Evolutionary conservation across 306 rosid species (phyloP).

Genomic region (Ormosia emarginata): DNA sequence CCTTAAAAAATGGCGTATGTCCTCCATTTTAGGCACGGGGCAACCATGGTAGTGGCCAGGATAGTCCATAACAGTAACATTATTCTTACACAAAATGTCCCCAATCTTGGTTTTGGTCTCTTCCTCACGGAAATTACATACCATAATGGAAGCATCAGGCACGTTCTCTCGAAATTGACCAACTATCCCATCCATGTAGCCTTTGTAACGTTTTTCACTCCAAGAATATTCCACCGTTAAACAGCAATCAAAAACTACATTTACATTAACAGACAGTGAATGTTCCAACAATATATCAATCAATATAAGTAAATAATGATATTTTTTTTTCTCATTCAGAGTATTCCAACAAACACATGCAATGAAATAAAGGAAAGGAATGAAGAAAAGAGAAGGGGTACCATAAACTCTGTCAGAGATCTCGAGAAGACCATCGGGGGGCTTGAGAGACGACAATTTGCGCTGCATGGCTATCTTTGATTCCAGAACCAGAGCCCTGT

Average conservation of each 20-base stretch:
- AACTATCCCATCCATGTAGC: slow-evolving; percentile 39
- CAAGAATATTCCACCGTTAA: slow-evolving; percentile 52
- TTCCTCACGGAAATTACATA: slow-evolving; percentile 59
- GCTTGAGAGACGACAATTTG: slow-evolving; percentile 56
- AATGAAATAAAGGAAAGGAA: not conserved
- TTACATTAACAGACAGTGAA: not conserved
- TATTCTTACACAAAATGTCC: slow-evolving; percentile 45
- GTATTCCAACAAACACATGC: not conserved
- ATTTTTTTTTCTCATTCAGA: not conserved
- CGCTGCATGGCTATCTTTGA: slow-evolving; percentile 50
- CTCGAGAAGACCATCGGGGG: slow-evolving; percentile 70
- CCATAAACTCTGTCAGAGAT: slow-evolving; percentile 69
- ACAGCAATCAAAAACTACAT: slow-evolving; percentile 66
- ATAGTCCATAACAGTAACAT: slow-evolving; percentile 61
- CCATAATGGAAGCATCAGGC: slow-evolving; percentile 51
- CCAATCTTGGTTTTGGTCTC: slow-evolving; percentile 35
- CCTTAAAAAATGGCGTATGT: slow-evolving; percentile 57
- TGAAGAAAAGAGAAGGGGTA: not conserved
- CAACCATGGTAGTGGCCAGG: slow-evolving; percentile 62
- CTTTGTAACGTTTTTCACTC: slow-evolving; percentile 49
- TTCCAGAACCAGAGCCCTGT: not conserved
- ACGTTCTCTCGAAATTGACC: slow-evolving; percentile 43
- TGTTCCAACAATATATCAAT: not conserved
- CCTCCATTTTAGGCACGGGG: slow-evolving; percentile 59
- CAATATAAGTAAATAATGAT: not conserved